Base-by-base conservation (phyloP, 2,329 filamentous ascomycete species). In the Aspergillus fischeri region DNA sequence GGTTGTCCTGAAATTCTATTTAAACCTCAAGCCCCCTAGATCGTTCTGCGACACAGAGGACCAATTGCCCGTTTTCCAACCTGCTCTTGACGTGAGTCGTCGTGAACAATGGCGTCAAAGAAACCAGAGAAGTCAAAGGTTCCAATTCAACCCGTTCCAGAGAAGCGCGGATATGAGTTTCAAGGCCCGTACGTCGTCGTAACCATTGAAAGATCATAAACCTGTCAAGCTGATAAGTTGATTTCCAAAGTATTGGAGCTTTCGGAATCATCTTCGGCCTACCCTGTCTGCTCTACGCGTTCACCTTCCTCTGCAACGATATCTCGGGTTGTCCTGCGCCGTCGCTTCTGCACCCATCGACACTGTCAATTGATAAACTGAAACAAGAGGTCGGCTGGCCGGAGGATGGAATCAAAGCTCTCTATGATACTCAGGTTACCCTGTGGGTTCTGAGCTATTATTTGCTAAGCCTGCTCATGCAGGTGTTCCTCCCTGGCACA, bases 261-360 rank as follows among this genome's bases (percentile, higher is more conserved):
- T 84, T 88, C 59, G 83, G 78, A 60, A 90, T 97, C 68, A 89
- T 89, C 7, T 88, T 95, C 67, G 87, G 87, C 56, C 85, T 97
- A 0, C 93, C 93, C 0, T 59, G 92, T 45, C 81, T 92, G 62
- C 84, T 91, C 65, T 96, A 94, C 76, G 72, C 86, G 66, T 88
- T 93, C 70, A 83, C 87, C 49, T 96, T 97, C 70, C 80, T 88
- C 67, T 97, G 93, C 82, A 97, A 97, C 77, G 92, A 97, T 73
- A 80, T 95, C 62, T 88, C 91, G 8, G 93, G 94, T 57, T 97
- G 94, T 71, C 94, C 93, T 49, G 87, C 90, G 2, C 91, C 92
- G 3, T 91, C 90, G 3, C 81, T 93, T 8, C 82, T 96, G 41
- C 81, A 83, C 64, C 92, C 90, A 32, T 86, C 83, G 56, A 88